Percentiles rank a stretch among this genome's conserved stretches.
These are phyloP conservation scores for Westerdykella sp. DNA, from an alignment of 2,329 filamentous ascomycete genomes.

Conservation along the genomic window DNA sequence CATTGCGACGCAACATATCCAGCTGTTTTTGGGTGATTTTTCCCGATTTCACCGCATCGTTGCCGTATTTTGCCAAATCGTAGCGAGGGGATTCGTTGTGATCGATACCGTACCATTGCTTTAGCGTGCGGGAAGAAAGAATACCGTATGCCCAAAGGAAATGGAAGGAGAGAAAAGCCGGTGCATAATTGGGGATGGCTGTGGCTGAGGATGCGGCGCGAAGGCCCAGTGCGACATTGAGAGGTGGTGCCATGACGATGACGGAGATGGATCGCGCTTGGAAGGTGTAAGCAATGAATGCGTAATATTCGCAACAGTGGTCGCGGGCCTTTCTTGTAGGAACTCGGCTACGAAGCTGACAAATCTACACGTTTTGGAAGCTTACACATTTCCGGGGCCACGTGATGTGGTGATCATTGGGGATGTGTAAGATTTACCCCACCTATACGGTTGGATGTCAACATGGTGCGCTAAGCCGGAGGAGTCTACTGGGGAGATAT, in stretches of 20 bases:
- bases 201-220: constrained; percentile 9
- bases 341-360: too few relatives aligned
- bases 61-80: constrained; percentile 44
- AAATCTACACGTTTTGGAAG: too few relatives aligned
- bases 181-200: constrained; percentile 15
- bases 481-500: too few relatives aligned
- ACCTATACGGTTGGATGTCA: too few relatives aligned
- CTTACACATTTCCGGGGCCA: too few relatives aligned
- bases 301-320: too few relatives aligned
- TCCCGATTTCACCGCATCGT: constrained; percentile 38
- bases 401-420: too few relatives aligned
- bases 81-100: constrained; percentile 45
- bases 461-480: too few relatives aligned
- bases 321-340: too few relatives aligned
- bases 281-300: too few relatives aligned
- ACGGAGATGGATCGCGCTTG: neutral
- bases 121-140: constrained; percentile 41
- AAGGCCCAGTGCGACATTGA: constrained; percentile 15
- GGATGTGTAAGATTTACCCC: too few relatives aligned
- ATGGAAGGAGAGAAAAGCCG: constrained; percentile 35
- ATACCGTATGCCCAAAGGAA: constrained; percentile 43
- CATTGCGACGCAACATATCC: constrained; percentile 40
- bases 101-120: constrained; percentile 41
- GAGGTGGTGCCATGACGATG: neutral
- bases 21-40: constrained; percentile 42